A percentile compares a stretch with the other conserved stretches of the same genome.
These are phyloP conservation scores for Colletotrichum sp. DNA, from an alignment of 2,329 filamentous ascomycete species.

Conservation along the genomic window DNA sequence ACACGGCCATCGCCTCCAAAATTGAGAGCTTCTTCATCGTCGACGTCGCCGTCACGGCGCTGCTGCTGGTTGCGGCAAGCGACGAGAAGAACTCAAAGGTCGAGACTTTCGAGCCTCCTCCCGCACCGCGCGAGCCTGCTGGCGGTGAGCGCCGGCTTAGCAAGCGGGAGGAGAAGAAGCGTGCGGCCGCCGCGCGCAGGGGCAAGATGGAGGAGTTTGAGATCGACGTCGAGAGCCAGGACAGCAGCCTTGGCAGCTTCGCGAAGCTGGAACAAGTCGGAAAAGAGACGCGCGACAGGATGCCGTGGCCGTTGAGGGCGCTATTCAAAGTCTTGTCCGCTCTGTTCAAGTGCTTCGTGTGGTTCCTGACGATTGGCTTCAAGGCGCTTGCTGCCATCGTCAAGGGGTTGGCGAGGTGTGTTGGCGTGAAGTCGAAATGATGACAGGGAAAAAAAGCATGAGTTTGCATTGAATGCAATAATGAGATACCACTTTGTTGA, in stretches of 20 bases:
- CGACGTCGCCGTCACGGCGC: constrained; percentile 65
- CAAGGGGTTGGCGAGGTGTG: constrained; percentile 55
- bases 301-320: constrained; percentile 54
- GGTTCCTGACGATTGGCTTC: constrained; percentile 61
- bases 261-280: constrained; percentile 40
- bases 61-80: constrained; percentile 62
- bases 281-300: constrained; percentile 48
- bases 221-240: constrained; percentile 68
- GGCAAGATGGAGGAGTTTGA: constrained; percentile 62
- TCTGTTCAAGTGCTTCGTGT: constrained; percentile 63
- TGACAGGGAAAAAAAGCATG: not conserved
- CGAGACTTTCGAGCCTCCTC: constrained; percentile 66
- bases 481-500: constrained; percentile 19
- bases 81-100: constrained; percentile 58
- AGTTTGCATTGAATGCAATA: not conserved
- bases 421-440: constrained; percentile 34
- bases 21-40: constrained; percentile 67
- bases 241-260: constrained; percentile 51
- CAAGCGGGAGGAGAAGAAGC: constrained; percentile 28
- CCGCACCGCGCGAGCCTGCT: constrained; percentile 32
- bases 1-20: constrained; percentile 63
- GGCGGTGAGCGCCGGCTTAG: constrained; percentile 31
- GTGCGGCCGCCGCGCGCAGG: constrained; percentile 26
- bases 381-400: constrained; percentile 58
- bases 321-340: constrained; percentile 57